Conservation (phyloP, 495 filamentous ascomycete species). For the Penicillium robsamsonii region DNA sequence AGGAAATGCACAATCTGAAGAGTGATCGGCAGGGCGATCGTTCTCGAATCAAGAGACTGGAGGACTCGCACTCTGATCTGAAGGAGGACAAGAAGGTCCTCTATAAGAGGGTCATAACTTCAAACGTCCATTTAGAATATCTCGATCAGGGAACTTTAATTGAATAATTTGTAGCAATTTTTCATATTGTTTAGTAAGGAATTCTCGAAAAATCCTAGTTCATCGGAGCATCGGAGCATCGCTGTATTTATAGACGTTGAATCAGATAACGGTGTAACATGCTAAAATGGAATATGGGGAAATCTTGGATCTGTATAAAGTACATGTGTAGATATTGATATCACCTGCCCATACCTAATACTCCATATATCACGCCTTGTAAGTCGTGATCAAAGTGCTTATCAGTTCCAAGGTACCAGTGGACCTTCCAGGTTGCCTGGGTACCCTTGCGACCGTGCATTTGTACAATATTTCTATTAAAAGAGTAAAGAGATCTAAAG, state of each 20-base stretch:
- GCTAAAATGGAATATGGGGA: background rate
- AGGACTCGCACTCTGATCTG: background rate
- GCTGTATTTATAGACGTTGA: too few species aligned
- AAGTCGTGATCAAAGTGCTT: constrained; percentile 1
- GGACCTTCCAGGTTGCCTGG: background rate
- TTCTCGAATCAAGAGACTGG: background rate
- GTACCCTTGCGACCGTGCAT: constrained; percentile 3
- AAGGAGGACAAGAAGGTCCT: background rate
- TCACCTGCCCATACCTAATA: background rate
- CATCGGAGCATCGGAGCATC: too few species aligned
- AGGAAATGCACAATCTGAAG: too few species aligned
- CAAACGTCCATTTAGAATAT: too few species aligned
- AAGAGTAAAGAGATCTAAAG: background rate
- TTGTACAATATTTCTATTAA: background rate
- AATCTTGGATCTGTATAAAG: background rate
- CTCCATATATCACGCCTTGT: background rate
- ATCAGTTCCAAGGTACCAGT: background rate
- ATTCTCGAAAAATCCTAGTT: too few species aligned
- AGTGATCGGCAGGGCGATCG: background rate
- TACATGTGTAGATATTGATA: background rate
- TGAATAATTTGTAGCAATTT: too few species aligned
- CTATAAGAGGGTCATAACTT: background rate
- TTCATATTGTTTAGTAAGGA: too few species aligned
- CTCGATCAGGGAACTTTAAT: too few species aligned
- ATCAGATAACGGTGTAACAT: constrained; percentile 4